Evolutionary conservation across 176 grass and related monocot species (phyloP), one percentile per base, ranked within the genome.

Genomic region (Carex kokanica): DNA sequence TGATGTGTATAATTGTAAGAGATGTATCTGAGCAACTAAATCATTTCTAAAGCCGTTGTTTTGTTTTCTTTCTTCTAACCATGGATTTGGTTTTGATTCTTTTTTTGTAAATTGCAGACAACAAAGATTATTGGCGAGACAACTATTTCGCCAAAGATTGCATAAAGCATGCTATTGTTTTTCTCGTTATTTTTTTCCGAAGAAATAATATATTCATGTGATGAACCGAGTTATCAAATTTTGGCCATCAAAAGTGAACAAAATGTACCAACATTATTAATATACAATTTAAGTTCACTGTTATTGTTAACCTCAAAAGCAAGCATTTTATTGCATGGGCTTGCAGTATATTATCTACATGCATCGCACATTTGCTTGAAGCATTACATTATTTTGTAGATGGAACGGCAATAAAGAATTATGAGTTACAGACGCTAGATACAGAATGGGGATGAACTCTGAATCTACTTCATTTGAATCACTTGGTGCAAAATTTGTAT

Each of bases 341-440:
- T 77, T 77, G 47, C 49, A n/a, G n/a, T 52, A 17, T 27, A 32
- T 17, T 32, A 67, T 67, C 29, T 67, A 52, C 70, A 74, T 25
- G 24, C 43, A 73, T 49, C 4, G 16, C 64, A 51, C 43, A 69
- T 53, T 51, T 74, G 4, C 71, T 73, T 13, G 6, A 71, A 71
- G 67, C 11, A 32, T 18, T 78, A 34, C 51, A 78, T 78, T 78
- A 56, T 56, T 78, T 56, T 49, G 27, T 15, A 10, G 5, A 78
- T 77, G 15, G 25, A 27, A 53, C 24, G 56, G 13, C 5, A 56
- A 78, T 56, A 78, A 56, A 78, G 73, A 78, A 77, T 55, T 77
- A 55, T 55, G 24, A 77, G 20, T 27, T 15, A 52, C 47, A 49
- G 10, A 53, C 13, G 5, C 23, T 74, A 53, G 13, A 75, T 55